Evolutionary conservation across 139 green algal species (phyloP), one percentile per base, ranked within the genome.

Genomic region (Edaphochlamys debaryana): DNA sequence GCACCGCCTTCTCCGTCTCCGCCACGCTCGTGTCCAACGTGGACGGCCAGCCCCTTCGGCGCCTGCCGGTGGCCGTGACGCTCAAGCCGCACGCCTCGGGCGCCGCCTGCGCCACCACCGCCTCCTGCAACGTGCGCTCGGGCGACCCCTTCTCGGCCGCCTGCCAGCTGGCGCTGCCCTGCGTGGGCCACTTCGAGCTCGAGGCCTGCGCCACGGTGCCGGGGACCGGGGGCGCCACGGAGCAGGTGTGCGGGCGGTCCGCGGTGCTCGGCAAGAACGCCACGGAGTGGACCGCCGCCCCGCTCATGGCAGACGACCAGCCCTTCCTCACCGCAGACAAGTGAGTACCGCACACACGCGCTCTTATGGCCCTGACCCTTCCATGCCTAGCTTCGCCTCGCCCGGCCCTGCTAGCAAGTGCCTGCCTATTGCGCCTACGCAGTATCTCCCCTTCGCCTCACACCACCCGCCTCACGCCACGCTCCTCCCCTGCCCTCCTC

Each of bases 91-190:
- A 20, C 6, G 40, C 60, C 69, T 50, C 62, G 27, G 23, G 22
- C 37, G 23, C 38, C 2, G 11, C 15, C 19, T 81, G 74, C 60
- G 40, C 58, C 40, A 23, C 20, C 30, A 32, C 37, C 15, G 29
- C 40, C 75, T 40, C 30, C 62, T 81, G 72, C 41, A 29, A 42
- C 13, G 1, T 36, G 27, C 27, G 71, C 20, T n/a, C 40, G 29
- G 32, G 41, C n/a, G 64, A 79, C 38, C n/a, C n/a, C 32, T 80
- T 75, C 60, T 42, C 54, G 3, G 1, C n/a, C 0, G 15, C 20
- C 32, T 91, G 84, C 80, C 87, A 89, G 79, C 69, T 91, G 54
- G 30, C 37, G 34, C 80, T 91, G 54, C 88, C 88, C 17, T 91
- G 88, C 72, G 67, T 79, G n/a, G 88, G 88, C 4, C 58, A 64